Evolutionary conservation across 2,329 filamentous ascomycete species (phyloP), one percentile per base, ranked within the genome.

Genomic region (Cercospora berteroae): DNA sequence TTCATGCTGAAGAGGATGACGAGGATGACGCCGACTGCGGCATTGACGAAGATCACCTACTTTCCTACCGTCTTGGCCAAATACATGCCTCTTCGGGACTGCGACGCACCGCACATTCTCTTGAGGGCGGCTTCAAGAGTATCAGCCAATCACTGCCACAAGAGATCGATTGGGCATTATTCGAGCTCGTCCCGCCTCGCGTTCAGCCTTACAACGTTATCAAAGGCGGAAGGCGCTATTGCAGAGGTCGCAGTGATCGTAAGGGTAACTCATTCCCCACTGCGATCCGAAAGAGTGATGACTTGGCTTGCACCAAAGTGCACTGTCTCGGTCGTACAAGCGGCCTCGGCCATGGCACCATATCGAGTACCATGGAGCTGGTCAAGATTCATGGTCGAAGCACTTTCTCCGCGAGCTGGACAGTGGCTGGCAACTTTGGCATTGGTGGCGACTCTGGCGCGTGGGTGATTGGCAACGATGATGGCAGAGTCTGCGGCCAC

Each of bases 111-210:
- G 55, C 64, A 18, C 69, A 74, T 42, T 70, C 71, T 12, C 74
- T 74, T 33, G 72, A 77, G 71, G 72, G 69, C 36, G 74, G 76
- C 55, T 78, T 75, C 68, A 72, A 73, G 56, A 91, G 76, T 85
- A 83, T 61, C 86, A 89, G 61, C 29, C 71, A 67, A 84, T 90
- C 68, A 89, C 90, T 4, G 82, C 96, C 25, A 5, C 94, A 97
- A 77, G 94, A 98, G 78, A 93, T 98, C 55, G 94, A 98, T 78
- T 98, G 94, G 94, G 93, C 94, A 0, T 82, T 98, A 2, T 93
- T 98, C 73, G 88, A 91, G 72, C 92, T 98, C 70, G 83, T 90
- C 10, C 83, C 89, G 4, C 85, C 89, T 10, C 88, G 94, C 1
- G 81, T 89, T 13, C 91, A 94, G 3, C 83, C 86, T 0, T 85